Evolutionary conservation across 129 eudicot genomes (phyloP).

Genomic region (Oenanthe sinensis): DNA sequence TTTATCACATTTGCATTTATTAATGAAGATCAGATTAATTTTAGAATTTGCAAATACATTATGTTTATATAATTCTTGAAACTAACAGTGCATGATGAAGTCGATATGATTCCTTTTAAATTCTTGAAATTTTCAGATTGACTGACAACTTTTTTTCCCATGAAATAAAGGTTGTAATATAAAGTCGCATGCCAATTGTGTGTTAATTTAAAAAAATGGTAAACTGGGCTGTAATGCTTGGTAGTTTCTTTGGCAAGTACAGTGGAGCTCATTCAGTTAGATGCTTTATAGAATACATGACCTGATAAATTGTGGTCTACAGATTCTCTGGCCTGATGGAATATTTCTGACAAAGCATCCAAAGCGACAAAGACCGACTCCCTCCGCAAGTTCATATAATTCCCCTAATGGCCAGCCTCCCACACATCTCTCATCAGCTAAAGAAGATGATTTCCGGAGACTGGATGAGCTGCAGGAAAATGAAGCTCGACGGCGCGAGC

Average conservation of each 20-base stretch:
- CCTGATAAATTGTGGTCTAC: constrained; percentile 9
- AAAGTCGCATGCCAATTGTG: neutral
- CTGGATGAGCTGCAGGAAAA: constrained; percentile 56
- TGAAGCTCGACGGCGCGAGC: constrained; percentile 80
- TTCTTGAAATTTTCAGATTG: too few species aligned
- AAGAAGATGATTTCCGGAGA: constrained; percentile 33
- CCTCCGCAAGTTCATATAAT: constrained; percentile 29
- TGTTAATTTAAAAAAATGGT: neutral
- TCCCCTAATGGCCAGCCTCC: constrained; percentile 39
- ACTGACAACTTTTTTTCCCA: neutral
- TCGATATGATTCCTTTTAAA: too few species aligned
- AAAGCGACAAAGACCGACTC: constrained; percentile 41
- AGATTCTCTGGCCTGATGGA: constrained; percentile 99
- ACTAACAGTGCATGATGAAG: too few species aligned
- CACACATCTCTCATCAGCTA: constrained; percentile 37
- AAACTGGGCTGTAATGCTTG: neutral
- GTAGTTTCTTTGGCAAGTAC: neutral
- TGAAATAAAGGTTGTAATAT: neutral
- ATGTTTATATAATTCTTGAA: too few species aligned
- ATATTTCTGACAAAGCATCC: constrained; percentile 92
- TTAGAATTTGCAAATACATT: neutral
- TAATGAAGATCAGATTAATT: neutral
- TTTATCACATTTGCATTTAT: neutral
- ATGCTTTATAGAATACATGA: neutral
- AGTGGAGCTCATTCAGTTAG: neutral